Evolutionary conservation across 73 alveolate species (phyloP), one percentile per base, ranked within the genome.

Genomic region (Blepharisma japonicum): DNA sequence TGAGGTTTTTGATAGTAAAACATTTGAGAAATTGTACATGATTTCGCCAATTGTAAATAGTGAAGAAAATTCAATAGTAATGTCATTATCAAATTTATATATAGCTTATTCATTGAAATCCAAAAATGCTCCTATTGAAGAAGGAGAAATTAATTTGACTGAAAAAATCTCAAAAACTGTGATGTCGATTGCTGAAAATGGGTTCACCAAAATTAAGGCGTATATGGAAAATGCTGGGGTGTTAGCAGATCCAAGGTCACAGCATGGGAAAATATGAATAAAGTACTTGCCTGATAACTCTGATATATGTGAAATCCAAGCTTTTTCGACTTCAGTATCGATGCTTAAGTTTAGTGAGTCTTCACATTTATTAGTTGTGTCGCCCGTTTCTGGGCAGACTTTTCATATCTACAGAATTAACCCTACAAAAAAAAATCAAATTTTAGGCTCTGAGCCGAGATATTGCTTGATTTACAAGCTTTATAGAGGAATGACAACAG

Each of bases 301-400:
- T 61, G n/a, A 18, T 18, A 61, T 61, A n/a, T 61, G 74, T 61
- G 74, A 61, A 61, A 20, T 61, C 46, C 74, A 61, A 61, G 74
- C 74, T 61, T 61, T 61, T 61, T 8, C 14, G 47, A 18, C 74
- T 1, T 9, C 49, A 18, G 23, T 61, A 14, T 61, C 74, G 3
- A 8, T n/a, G 14, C 39, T 61, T n/a, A 18, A n/a, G 18, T 61
- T 61, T 25, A 18, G 49, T 14, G 23, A 25, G 23, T 14, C 47
- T 2, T 61, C 74, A 2, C 74, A 61, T 5, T 25, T 61, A 9
- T 25, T 61, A 9, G 47, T 61, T 0, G 74, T 25, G 18, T 14
- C 74, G 50, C 1, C 74, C 0, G 14, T 11, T 5, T 61, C 74
- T 61, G 74, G 74, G 39, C 14, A 8, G 46, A 61, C 50, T 61